phyloP scores from a whole-genome alignment of 768 basidiomycete genomes.

The Sporobolomyces roseus region DNA sequence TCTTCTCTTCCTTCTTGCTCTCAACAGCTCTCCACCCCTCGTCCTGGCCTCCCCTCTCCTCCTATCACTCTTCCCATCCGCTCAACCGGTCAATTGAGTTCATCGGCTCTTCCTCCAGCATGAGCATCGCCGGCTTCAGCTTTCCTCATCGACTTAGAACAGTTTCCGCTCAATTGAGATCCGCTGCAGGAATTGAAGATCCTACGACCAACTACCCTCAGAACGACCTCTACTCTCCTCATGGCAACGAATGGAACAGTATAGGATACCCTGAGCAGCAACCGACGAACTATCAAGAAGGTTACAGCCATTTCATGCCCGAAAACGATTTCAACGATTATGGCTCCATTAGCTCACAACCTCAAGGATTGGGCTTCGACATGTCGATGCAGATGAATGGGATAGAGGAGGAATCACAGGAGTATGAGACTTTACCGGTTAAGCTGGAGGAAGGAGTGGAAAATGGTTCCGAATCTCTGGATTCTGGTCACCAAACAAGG shows the following conservation, averaged over 20 bases:
- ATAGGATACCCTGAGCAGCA: not conserved
- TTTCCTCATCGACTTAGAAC: slow-evolving; percentile 25
- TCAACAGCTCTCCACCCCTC: not conserved
- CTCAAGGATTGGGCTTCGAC: slow-evolving; percentile 26
- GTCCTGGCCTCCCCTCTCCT: not conserved
- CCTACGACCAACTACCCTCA: not conserved
- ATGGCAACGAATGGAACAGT: slow-evolving; percentile 14
- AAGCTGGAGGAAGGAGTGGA: not conserved
- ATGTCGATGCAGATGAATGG: slow-evolving; percentile 18
- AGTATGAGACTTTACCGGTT: not conserved
- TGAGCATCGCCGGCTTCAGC: slow-evolving; percentile 18
- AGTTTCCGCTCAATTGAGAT: slow-evolving; percentile 18
- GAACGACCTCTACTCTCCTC: slow-evolving; percentile 15
- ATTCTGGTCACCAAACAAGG: slow-evolving; percentile 4
- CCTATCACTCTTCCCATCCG: not conserved
- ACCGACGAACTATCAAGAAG: slow-evolving; percentile 4
- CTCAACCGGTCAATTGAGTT: not conserved
- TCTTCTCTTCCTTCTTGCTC: not conserved
- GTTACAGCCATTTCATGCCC: slow-evolving; percentile 1
- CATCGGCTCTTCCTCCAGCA: not conserved
- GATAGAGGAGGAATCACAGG: slow-evolving; percentile 12
- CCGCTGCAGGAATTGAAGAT: slow-evolving; percentile 4
- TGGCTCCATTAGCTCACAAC: not conserved
- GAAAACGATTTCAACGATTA: slow-evolving; percentile 17
- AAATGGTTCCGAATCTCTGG: not conserved